A percentile compares a stretch with the other conserved stretches of the same genome.
Conservation (phyloP, 805 yeast species). For the Clavispora santaluciae region DNA sequence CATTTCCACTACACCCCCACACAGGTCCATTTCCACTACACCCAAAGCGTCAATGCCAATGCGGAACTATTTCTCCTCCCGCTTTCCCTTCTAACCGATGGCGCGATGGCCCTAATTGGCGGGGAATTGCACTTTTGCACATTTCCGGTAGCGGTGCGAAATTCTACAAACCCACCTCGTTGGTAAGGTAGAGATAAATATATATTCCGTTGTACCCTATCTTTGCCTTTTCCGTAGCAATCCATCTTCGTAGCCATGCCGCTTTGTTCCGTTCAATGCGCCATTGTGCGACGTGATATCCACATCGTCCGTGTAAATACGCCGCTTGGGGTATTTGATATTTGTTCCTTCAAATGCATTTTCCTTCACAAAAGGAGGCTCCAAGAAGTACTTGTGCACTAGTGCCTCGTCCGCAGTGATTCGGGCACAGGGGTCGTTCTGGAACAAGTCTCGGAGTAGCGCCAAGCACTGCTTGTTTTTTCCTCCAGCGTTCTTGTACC, state of each 20-base stretch:
- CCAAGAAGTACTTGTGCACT: conserved; percentile 73
- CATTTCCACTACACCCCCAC: too few relatives aligned
- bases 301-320: conserved; percentile 82
- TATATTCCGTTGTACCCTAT: too few relatives aligned
- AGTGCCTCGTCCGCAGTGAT: conserved; percentile 75
- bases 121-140: too few relatives aligned
- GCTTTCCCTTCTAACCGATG: too few relatives aligned
- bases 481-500: conserved; percentile 86
- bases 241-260: conserved; percentile 24
- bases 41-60: too few relatives aligned
- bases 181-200: too few relatives aligned
- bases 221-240: conserved; percentile 24
- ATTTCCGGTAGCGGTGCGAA: too few relatives aligned
- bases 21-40: too few relatives aligned
- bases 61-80: too few relatives aligned
- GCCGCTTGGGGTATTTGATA: conserved; percentile 75
- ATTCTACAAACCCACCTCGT: too few relatives aligned
- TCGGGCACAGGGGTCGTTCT: conserved; percentile 78
- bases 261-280: conserved; percentile 18
- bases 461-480: conserved; percentile 63
- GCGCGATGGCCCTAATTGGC: too few relatives aligned
- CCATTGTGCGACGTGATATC: conserved; percentile 49
- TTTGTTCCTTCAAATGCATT: conserved; percentile 78
- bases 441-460: conserved; percentile 58
- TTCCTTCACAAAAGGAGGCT: conserved; percentile 58